These are phyloP conservation scores for Gonapodya prolifera DNA, from an alignment of 192 early-diverging fungal genomes.

Conservation along the genomic window DNA sequence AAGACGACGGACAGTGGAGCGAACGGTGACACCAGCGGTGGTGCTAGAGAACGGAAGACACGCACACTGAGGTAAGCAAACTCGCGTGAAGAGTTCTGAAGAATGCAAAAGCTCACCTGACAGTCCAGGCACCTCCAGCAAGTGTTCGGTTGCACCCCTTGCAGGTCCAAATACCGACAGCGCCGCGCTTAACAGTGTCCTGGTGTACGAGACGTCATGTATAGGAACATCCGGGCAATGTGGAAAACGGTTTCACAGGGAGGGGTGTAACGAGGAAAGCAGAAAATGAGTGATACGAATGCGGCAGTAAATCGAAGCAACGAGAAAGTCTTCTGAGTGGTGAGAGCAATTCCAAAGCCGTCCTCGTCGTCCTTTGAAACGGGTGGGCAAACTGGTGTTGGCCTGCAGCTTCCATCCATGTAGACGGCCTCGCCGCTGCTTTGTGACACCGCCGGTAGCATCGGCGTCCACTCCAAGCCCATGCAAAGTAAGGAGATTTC, in stretches of 20 bases:
- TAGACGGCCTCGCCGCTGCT: background rate
- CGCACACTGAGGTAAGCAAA: background rate
- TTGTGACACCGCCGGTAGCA: background rate
- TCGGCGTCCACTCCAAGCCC: too few species aligned
- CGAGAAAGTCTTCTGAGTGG: background rate
- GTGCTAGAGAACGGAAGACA: slow-evolving; percentile 29
- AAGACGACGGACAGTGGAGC: slow-evolving; percentile 92
- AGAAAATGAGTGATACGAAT: background rate
- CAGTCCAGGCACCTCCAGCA: slow-evolving; percentile 96
- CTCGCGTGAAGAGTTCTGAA: background rate
- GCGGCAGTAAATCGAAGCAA: background rate
- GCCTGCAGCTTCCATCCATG: background rate
- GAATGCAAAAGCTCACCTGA: slow-evolving; percentile 38
- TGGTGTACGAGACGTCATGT: slow-evolving; percentile 19
- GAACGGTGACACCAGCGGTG: slow-evolving; percentile 77
- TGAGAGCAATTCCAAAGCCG: background rate
- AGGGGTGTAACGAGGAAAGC: background rate
- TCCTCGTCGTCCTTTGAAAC: background rate
- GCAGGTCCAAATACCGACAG: slow-evolving; percentile 99
- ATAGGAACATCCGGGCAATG: too few species aligned
- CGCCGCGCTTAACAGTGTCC: slow-evolving; percentile 84
- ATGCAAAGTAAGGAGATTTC: too few species aligned
- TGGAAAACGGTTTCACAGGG: background rate
- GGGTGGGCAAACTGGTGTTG: background rate
- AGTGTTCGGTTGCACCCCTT: slow-evolving; percentile 85